phyloP scores from a whole-genome alignment of 2,329 filamentous ascomycete species.

The Aspergillus piperis region DNA sequence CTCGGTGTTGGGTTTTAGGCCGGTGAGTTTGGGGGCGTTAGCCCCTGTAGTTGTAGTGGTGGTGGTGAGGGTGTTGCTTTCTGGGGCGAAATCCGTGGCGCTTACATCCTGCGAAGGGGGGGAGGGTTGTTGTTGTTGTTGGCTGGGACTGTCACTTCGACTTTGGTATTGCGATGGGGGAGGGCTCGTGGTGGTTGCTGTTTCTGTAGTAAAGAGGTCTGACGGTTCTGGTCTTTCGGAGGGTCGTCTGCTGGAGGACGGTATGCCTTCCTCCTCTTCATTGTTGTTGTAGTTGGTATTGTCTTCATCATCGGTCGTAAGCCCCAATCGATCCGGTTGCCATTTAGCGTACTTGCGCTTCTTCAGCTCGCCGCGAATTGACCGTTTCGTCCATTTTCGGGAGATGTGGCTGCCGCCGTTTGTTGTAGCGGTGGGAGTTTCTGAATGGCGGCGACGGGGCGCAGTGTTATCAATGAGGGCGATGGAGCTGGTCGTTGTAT shows the following conservation, averaged over 20 bases:
- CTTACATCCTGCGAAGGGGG: slow-evolving; percentile 14
- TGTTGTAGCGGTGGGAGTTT: slow-evolving; percentile 11
- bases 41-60: slow-evolving; percentile 5
- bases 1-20: slow-evolving; percentile 43
- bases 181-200: background rate
- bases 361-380: slow-evolving; percentile 42
- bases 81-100: slow-evolving; percentile 17
- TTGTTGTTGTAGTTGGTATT: slow-evolving; percentile 19
- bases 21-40: slow-evolving; percentile 11
- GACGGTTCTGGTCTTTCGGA: slow-evolving; percentile 12
- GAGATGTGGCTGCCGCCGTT: slow-evolving; percentile 18
- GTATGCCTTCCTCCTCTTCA: background rate
- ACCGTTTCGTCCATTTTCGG: slow-evolving; percentile 25
- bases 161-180: background rate
- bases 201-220: slow-evolving; percentile 1
- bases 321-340: slow-evolving; percentile 60
- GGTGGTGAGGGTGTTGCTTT: slow-evolving; percentile 1
- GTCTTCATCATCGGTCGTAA: slow-evolving; percentile 24
- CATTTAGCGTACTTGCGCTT: slow-evolving; percentile 52
- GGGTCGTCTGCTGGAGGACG: slow-evolving; percentile 1
- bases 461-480: slow-evolving; percentile 45
- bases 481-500: slow-evolving; percentile 24
- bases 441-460: slow-evolving; percentile 26
- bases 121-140: background rate
- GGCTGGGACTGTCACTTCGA: background rate